These are phyloP conservation scores for Tolypocladium capitatum DNA, from an alignment of 2,329 filamentous ascomycete genomes.

Conservation along the genomic window DNA sequence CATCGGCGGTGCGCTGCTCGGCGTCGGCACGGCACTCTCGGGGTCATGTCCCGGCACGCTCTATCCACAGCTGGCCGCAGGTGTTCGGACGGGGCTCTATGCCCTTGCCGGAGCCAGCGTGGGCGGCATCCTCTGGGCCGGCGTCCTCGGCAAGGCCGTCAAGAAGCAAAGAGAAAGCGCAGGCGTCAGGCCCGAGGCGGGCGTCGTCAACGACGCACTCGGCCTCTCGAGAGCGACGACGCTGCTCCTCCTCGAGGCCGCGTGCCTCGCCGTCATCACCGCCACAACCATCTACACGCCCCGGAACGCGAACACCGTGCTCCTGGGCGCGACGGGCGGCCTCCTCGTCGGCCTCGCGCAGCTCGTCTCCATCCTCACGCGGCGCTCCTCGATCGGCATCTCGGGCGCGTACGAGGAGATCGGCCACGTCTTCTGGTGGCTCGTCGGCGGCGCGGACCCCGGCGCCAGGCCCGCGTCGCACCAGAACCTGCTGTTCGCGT, in stretches of 20 bases:
- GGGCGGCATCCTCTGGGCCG: constrained; percentile 41
- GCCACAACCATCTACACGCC: constrained; percentile 19
- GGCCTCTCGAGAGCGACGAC: constrained; percentile 23
- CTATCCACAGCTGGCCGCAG: constrained; percentile 44
- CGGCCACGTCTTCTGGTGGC: constrained; percentile 38
- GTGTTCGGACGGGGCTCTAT: constrained; percentile 36
- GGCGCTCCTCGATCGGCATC: constrained; percentile 43
- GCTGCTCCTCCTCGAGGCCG: constrained; percentile 28
- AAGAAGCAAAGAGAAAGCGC: constrained; percentile 13
- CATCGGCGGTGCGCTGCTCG: constrained; percentile 47
- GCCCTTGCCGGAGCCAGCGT: constrained; percentile 40
- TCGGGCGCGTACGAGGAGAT: constrained; percentile 49
- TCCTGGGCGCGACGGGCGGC: constrained; percentile 40
- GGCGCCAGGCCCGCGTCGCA: constrained; percentile 19
- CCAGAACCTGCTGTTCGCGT: constrained; percentile 36
- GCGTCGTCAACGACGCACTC: constrained; percentile 25
- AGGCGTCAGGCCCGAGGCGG: constrained; percentile 12
- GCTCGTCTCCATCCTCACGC: constrained; percentile 37
- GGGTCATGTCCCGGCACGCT: constrained; percentile 55
- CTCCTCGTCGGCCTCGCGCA: constrained; percentile 46
- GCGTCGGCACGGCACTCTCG: constrained; percentile 52
- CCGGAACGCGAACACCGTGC: constrained; percentile 14
- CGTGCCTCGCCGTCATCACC: constrained; percentile 27
- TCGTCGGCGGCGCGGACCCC: constrained; percentile 16
- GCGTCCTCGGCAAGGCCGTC: constrained; percentile 24